Conservation (phyloP, 2,329 filamentous ascomycete genomes). For the Furcasterigmium sp. region DNA sequence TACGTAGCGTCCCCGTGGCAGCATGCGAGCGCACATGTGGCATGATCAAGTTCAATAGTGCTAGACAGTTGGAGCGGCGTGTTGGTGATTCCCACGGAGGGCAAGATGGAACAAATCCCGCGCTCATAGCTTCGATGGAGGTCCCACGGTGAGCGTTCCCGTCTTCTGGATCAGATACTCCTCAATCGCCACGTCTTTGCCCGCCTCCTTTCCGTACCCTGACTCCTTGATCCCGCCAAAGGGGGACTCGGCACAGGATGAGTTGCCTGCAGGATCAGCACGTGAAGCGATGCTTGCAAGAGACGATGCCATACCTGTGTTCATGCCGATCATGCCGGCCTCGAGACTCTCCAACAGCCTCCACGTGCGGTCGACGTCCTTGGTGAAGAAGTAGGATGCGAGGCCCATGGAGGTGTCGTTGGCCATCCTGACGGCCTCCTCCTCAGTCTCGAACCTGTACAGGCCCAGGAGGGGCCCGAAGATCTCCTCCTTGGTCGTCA, state of each 20-base stretch:
- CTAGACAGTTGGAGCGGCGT: too few species aligned
- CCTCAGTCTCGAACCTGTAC: conserved; percentile 66
- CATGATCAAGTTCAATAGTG: too few species aligned
- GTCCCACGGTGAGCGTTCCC: conserved; percentile 34
- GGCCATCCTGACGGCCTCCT: conserved; percentile 63
- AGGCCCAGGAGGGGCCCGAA: conserved; percentile 71
- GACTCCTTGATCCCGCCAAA: conserved; percentile 45
- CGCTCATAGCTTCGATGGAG: background rate
- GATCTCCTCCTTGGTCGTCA: conserved; percentile 63
- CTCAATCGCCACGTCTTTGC: conserved; percentile 40
- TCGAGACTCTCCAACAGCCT: conserved; percentile 48
- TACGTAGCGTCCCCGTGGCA: too few species aligned
- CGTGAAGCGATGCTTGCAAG: background rate
- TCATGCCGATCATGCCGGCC: conserved; percentile 62
- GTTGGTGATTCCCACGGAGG: too few species aligned
- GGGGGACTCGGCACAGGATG: conserved; percentile 34
- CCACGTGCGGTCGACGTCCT: conserved; percentile 30
- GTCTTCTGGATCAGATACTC: conserved; percentile 41
- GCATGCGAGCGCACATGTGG: too few species aligned
- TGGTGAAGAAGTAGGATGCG: conserved; percentile 68
- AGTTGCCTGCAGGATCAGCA: background rate
- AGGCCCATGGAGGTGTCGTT: conserved; percentile 67
- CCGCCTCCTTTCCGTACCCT: conserved; percentile 40
- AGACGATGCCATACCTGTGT: conserved; percentile 44
- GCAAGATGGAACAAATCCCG: background rate